Conservation (phyloP, 2,329 filamentous ascomycete species). For the Monosporascus sp. region DNA sequence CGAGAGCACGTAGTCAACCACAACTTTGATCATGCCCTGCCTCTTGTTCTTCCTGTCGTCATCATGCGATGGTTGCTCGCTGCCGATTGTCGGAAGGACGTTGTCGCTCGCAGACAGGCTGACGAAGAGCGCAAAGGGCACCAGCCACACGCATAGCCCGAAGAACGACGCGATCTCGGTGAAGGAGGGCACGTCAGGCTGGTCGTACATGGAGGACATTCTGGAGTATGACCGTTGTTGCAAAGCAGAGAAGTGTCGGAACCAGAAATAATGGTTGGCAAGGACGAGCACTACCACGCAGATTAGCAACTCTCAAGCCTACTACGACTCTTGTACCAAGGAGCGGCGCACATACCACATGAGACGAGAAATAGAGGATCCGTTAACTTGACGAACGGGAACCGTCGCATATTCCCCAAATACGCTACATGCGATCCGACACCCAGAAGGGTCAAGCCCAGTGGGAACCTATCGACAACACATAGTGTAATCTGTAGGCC, state of each 20-base stretch:
- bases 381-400: slow-evolving; percentile 74
- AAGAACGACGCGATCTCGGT: slow-evolving; percentile 96
- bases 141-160: slow-evolving; percentile 91
- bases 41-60: slow-evolving; percentile 44
- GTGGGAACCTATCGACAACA: slow-evolving; percentile 79
- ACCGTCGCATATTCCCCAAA: slow-evolving; percentile 72
- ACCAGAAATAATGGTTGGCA: slow-evolving; percentile 92
- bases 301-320: not conserved
- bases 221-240: slow-evolving; percentile 53
- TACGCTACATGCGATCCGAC: slow-evolving; percentile 81
- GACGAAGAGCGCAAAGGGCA: slow-evolving; percentile 92
- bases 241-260: slow-evolving; percentile 75
- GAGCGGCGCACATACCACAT: slow-evolving; percentile 53
- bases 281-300: slow-evolving; percentile 67
- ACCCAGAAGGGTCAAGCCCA: slow-evolving; percentile 67
- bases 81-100: slow-evolving; percentile 86
- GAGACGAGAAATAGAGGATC: slow-evolving; percentile 83
- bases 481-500: slow-evolving; percentile 67
- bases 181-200: slow-evolving; percentile 67
- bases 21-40: slow-evolving; percentile 61
- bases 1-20: slow-evolving; percentile 54
- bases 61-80: slow-evolving; percentile 50
- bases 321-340: not conserved
- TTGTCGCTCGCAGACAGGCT: slow-evolving; percentile 92
- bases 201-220: slow-evolving; percentile 57